Evolutionary conservation across 345 rosid species (phyloP).

Genomic region (Syzygium jambos): DNA sequence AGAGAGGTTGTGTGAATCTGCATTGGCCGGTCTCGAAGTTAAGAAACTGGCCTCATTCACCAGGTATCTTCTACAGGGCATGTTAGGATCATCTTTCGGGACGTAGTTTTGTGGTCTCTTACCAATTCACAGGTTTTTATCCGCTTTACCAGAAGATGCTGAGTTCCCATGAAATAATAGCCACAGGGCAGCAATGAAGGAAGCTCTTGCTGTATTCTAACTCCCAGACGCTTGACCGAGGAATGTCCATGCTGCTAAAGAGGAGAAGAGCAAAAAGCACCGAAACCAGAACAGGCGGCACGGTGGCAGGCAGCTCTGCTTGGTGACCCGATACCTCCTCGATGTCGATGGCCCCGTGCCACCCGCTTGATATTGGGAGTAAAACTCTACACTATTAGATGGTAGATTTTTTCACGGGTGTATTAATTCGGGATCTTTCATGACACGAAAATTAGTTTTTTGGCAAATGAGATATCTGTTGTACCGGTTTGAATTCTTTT

Average conservation of each 20-base stretch:
- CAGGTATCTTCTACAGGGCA: constrained; percentile 78
- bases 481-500: neutral
- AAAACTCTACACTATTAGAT: rapidly evolving
- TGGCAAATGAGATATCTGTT: rapidly evolving
- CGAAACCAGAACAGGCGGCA: neutral
- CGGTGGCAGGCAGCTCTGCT: neutral
- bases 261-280: constrained; percentile 21
- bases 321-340: rapidly evolving
- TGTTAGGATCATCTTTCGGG: constrained; percentile 18
- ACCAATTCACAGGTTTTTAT: neutral
- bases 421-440: neutral
- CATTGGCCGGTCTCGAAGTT: constrained; percentile 81
- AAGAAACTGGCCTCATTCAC: constrained; percentile 90
- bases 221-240: constrained; percentile 87
- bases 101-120: neutral
- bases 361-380: rapidly evolving
- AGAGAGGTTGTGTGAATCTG: constrained; percentile 90
- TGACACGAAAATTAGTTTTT: neutral
- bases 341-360: rapidly evolving
- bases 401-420: rapidly evolving
- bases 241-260: constrained; percentile 86
- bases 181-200: constrained; percentile 73
- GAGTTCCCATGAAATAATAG: neutral
- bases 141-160: neutral
- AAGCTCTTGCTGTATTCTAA: constrained; percentile 70